Conservation (phyloP, 345 rosid genomes). For the Viola odorata region DNA sequence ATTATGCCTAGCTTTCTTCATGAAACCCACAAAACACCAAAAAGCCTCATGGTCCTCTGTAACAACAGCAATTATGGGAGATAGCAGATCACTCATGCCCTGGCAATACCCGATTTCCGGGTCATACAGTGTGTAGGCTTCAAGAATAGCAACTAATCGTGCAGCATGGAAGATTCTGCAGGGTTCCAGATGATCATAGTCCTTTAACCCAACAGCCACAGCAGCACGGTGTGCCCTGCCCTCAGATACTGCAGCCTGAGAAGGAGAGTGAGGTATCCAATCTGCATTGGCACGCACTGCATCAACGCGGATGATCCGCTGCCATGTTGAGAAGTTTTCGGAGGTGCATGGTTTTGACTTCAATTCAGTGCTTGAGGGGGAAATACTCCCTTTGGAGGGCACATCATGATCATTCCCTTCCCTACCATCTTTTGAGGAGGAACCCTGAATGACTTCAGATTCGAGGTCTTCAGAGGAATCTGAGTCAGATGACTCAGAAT, state of each 20-base stretch:
- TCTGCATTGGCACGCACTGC: slow-evolving; percentile 94
- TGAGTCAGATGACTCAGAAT: slow-evolving; percentile 74
- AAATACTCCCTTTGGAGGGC: slow-evolving; percentile 22
- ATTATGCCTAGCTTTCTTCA: slow-evolving; percentile 94
- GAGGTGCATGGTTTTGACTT: slow-evolving; percentile 22
- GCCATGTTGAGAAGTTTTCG: slow-evolving; percentile 83
- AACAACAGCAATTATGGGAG: slow-evolving; percentile 76
- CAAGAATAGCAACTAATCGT: slow-evolving; percentile 81
- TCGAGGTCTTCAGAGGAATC: slow-evolving; percentile 60
- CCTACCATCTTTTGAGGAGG: slow-evolving; percentile 37
- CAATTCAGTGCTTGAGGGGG: slow-evolving; percentile 34
- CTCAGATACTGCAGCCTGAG: slow-evolving; percentile 60
- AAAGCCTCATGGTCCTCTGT: slow-evolving; percentile 85
- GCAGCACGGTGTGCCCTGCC: slow-evolving; percentile 59
- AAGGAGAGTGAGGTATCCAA: slow-evolving; percentile 56
- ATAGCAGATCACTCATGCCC: slow-evolving; percentile 97
- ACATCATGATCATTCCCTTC: slow-evolving; percentile 36
- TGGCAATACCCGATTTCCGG: slow-evolving; percentile 97
- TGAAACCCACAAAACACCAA: slow-evolving; percentile 94
- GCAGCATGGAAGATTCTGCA: slow-evolving; percentile 86
- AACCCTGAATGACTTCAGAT: slow-evolving; percentile 42
- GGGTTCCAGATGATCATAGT: slow-evolving; percentile 73
- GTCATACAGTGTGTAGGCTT: slow-evolving; percentile 87
- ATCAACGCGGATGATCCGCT: slow-evolving; percentile 87
- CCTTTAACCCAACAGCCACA: slow-evolving; percentile 69